Conservation (phyloP, 176 grass and related monocot species). For the Carex scoparia region DNA sequence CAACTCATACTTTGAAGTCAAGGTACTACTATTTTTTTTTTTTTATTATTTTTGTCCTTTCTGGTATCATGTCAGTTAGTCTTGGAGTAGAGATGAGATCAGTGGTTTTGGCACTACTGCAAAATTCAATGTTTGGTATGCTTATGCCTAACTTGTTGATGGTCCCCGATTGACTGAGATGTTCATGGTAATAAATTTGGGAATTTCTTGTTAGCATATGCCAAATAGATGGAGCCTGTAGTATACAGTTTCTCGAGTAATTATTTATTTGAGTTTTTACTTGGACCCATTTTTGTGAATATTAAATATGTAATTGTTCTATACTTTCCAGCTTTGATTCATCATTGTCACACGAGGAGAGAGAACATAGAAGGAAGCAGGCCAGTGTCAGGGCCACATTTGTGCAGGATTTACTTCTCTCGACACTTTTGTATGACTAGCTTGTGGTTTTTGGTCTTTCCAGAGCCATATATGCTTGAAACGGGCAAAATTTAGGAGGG, state of each 20-base stretch:
- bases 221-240: background rate
- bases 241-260: background rate
- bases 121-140: background rate
- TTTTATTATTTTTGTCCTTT: background rate
- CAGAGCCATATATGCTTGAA: background rate
- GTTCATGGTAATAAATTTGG: background rate
- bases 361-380: conserved; percentile 83
- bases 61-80: background rate
- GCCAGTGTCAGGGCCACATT: conserved; percentile 66
- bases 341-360: conserved; percentile 70
- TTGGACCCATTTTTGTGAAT: background rate
- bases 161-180: background rate
- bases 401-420: conserved; percentile 73
- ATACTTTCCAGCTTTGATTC: conserved; percentile 46
- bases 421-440: conserved; percentile 65
- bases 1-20: conserved; percentile 40
- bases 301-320: background rate
- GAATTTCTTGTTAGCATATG: background rate
- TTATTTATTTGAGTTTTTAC: background rate
- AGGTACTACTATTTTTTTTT: conserved; percentile 37
- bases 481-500: background rate
- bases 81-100: background rate
- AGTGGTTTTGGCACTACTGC: background rate
- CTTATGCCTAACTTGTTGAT: background rate
- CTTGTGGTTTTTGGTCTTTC: background rate